Evolutionary conservation across 2,329 filamentous ascomycete genomes (phyloP).

Genomic region (Claviceps humidiphila): DNA sequence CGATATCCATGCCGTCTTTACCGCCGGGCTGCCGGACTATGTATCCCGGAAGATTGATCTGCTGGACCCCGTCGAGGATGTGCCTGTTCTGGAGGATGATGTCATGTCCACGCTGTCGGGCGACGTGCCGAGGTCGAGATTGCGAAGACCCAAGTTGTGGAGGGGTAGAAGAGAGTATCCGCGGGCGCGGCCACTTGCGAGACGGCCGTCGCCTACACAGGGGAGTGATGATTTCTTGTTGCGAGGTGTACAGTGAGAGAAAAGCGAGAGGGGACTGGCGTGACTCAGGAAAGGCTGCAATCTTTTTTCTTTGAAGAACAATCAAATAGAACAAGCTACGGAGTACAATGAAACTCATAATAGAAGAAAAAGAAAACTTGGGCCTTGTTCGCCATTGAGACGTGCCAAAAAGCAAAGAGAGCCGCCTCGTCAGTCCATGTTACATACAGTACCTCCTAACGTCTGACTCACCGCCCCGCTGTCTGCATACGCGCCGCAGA

Average conservation of each 20-base stretch:
- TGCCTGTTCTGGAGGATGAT: constrained; percentile 20
- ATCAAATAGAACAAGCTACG: too few relatives aligned
- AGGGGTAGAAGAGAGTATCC: constrained; percentile 5
- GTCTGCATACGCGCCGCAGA: too few relatives aligned
- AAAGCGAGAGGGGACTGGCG: not conserved
- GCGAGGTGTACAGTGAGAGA: not conserved
- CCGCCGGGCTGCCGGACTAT: constrained; percentile 39
- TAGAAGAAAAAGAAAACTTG: too few relatives aligned
- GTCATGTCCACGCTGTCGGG: constrained; percentile 16
- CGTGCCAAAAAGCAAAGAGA: too few relatives aligned
- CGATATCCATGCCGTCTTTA: constrained; percentile 47
- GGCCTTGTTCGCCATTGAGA: too few relatives aligned
- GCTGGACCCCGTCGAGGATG: constrained; percentile 20
- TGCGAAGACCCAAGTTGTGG: constrained; percentile 5
- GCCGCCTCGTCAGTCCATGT: too few relatives aligned
- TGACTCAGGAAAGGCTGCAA: not conserved
- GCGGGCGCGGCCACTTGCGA: constrained; percentile 1
- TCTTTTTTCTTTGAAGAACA: too few relatives aligned
- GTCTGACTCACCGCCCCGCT: too few relatives aligned
- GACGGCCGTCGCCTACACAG: not conserved
- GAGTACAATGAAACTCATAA: not conserved
- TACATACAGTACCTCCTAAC: too few relatives aligned
- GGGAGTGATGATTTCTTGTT: not conserved
- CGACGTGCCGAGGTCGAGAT: constrained; percentile 10
- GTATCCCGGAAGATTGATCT: constrained; percentile 21